Conservation (phyloP, 371 early-diverging fungal genomes). For the Mortierella sp. region DNA sequence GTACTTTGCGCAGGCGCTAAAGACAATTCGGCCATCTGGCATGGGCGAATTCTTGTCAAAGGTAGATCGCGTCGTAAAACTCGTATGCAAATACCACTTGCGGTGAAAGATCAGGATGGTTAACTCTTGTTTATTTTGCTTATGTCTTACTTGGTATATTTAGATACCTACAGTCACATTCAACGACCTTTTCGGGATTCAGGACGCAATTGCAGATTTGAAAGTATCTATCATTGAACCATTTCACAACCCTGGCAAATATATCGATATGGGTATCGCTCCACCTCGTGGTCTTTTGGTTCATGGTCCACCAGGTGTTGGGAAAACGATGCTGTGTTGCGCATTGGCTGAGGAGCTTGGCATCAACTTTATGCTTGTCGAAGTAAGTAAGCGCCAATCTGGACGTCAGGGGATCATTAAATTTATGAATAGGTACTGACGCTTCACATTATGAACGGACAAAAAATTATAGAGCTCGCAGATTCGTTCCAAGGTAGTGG, state of each 20-base stretch:
- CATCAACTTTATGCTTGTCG: slow-evolving; percentile 82
- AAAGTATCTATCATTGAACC: slow-evolving; percentile 81
- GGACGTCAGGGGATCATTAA: neutral
- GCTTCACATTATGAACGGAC: no score
- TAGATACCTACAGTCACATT: slow-evolving; percentile 73
- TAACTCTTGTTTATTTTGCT: neutral
- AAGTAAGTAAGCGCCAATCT: slow-evolving; percentile 51
- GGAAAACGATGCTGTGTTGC: slow-evolving; percentile 98
- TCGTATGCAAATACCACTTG: neutral
- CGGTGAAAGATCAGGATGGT: neutral
- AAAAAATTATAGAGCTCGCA: slow-evolving; percentile 69
- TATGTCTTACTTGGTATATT: neutral
- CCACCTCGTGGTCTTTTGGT: slow-evolving; percentile 98
- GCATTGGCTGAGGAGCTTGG: slow-evolving; percentile 92
- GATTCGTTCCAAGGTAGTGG: slow-evolving; percentile 84
- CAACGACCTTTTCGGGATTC: slow-evolving; percentile 76
- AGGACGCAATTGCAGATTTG: slow-evolving; percentile 71
- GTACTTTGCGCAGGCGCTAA: slow-evolving; percentile 64
- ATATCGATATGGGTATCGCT: slow-evolving; percentile 86
- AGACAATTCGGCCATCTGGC: slow-evolving; percentile 69
- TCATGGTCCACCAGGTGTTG: slow-evolving; percentile 99
- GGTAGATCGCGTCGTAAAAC: slow-evolving; percentile 26
- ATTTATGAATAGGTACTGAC: no score
- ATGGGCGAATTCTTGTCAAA: slow-evolving; percentile 68
- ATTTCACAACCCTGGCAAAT: slow-evolving; percentile 89